A percentile compares a stretch with the other conserved stretches of the same genome.
Evolutionary conservation across 805 yeast genomes (phyloP).

Genomic region (Metschnikowia peoriensis): DNA sequence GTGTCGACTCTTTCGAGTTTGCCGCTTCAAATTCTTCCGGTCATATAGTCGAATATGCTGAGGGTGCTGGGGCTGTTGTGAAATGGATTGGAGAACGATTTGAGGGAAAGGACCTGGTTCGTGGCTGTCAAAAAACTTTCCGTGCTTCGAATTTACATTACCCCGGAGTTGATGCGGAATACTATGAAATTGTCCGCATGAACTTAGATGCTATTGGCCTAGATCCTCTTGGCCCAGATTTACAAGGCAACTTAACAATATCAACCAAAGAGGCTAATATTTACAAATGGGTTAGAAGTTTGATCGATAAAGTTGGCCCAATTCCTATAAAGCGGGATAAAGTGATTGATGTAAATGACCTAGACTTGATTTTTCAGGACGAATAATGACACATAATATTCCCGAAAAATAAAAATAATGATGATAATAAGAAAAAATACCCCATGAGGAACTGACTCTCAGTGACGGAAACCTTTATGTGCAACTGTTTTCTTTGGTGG

Average conservation of each 20-base stretch:
- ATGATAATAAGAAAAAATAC: too few species aligned
- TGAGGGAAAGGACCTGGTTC: constrained; percentile 9
- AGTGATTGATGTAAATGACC: neutral
- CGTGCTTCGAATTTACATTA: constrained; percentile 15
- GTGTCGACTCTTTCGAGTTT: constrained; percentile 29
- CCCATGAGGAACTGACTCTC: too few species aligned
- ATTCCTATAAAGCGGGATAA: constrained; percentile 8
- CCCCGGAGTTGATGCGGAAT: constrained; percentile 11
- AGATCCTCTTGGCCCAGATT: constrained; percentile 10
- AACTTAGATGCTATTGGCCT: constrained; percentile 3
- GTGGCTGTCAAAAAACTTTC: constrained; percentile 12
- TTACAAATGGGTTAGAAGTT: neutral
- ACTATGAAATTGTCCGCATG: constrained; percentile 5
- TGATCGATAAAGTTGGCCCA: constrained; percentile 8
- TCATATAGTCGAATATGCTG: constrained; percentile 23
- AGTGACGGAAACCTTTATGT: too few species aligned
- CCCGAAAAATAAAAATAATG: neutral
- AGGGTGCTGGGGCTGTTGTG: constrained; percentile 14
- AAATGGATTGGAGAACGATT: constrained; percentile 13
- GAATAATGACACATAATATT: neutral
- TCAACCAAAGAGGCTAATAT: neutral
- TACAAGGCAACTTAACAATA: constrained; percentile 2
- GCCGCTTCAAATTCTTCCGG: constrained; percentile 25
- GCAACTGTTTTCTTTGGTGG: too few species aligned
- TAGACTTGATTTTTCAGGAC: neutral